phyloP scores from a whole-genome alignment of 352 stramenopile genomes.

The Thalassiosira mediterranea region DNA sequence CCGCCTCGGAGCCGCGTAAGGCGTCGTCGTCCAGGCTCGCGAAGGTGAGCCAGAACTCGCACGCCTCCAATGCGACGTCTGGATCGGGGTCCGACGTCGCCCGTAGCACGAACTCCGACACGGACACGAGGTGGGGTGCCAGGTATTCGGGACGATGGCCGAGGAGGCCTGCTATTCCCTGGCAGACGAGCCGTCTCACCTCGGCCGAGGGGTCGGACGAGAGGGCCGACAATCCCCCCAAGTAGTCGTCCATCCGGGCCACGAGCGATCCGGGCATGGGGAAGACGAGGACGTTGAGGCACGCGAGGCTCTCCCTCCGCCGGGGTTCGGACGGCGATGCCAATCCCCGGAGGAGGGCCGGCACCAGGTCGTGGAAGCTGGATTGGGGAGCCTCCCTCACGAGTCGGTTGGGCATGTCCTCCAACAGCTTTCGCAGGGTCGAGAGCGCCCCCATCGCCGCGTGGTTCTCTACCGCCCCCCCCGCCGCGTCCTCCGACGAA shows the following conservation, averaged over 20 bases:
- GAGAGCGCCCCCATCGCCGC: constrained; percentile 37
- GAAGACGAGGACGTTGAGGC: constrained; percentile 47
- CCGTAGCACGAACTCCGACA: constrained; percentile 78
- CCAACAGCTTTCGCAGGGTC: constrained; percentile 51
- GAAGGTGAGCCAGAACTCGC: constrained; percentile 89
- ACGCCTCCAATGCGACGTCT: constrained; percentile 75
- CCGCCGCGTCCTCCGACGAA: constrained; percentile 24
- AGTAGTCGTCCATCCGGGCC: constrained; percentile 70
- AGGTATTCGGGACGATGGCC: constrained; percentile 72
- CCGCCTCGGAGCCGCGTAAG: constrained; percentile 64
- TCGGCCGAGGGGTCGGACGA: constrained; percentile 51
- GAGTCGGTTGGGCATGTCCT: constrained; percentile 49
- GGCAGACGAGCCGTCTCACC: constrained; percentile 75
- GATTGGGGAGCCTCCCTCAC: constrained; percentile 21
- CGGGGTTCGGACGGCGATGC: constrained; percentile 7
- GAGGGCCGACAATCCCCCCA: constrained; percentile 62
- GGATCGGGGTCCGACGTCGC: constrained; percentile 48
- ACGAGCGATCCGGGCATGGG: constrained; percentile 65
- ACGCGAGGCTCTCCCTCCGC: constrained; percentile 38
- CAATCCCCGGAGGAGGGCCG: constrained; percentile 31
- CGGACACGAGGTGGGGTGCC: constrained; percentile 56
- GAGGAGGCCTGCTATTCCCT: constrained; percentile 70
- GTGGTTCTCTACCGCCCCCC: constrained; percentile 10
- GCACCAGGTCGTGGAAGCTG: constrained; percentile 47
- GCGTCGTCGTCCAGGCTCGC: constrained; percentile 56